phyloP scores from a whole-genome alignment of 306 rosid species.

The Lablab purpureus region DNA sequence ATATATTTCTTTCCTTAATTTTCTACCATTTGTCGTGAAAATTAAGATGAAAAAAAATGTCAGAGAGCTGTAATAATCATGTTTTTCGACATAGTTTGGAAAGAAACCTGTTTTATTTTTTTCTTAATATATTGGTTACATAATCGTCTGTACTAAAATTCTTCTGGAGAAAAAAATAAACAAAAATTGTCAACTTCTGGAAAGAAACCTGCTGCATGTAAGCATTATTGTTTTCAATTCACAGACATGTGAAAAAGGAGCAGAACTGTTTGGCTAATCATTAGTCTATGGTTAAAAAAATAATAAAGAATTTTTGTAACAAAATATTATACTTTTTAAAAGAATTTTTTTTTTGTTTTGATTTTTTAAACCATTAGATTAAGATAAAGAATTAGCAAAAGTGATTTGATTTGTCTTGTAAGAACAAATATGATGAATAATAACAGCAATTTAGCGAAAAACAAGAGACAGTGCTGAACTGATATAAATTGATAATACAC shows the following conservation, averaged over 20 bases:
- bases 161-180: not conserved
- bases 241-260: not conserved
- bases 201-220: not conserved
- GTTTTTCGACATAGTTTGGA: not conserved
- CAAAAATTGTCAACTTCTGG: not conserved
- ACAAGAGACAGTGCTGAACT: not conserved
- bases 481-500: constrained; percentile 1
- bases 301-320: not conserved
- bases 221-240: not conserved
- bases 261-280: not conserved
- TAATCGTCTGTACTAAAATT: not conserved
- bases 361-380: not conserved
- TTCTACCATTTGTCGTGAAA: not conserved
- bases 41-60: too few species aligned
- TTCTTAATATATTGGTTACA: not conserved
- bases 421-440: not conserved
- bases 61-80: not conserved
- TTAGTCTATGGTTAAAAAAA: not conserved
- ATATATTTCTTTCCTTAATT: not conserved
- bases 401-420: not conserved
- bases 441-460: not conserved
- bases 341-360: not conserved
- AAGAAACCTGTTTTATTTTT: not conserved
- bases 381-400: not conserved
- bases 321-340: not conserved